Evolutionary conservation across 2,329 filamentous ascomycete genomes (phyloP).

Genomic region (Dryadomyces quercivorus): DNA sequence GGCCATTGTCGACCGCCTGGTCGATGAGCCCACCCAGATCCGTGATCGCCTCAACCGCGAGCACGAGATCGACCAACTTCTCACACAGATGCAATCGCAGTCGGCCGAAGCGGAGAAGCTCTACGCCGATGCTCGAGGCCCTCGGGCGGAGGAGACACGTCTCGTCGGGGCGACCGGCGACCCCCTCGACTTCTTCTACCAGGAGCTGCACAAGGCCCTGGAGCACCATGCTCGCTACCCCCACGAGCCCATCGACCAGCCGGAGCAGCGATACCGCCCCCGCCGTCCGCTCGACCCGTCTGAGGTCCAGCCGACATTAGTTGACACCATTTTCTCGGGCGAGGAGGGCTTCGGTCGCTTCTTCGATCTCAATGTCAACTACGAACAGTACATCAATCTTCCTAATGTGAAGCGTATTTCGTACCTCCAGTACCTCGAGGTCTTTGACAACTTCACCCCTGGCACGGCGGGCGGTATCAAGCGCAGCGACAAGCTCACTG

Average conservation of each 20-base stretch:
- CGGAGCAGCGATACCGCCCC: conserved; percentile 79
- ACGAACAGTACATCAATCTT: conserved; percentile 85
- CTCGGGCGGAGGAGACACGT: conserved; percentile 68
- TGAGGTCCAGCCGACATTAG: conserved; percentile 50
- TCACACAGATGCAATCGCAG: conserved; percentile 78
- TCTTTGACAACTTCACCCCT: conserved; percentile 75
- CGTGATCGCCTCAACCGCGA: conserved; percentile 82
- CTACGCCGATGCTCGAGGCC: conserved; percentile 67
- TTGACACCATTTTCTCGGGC: conserved; percentile 88
- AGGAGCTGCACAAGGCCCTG: conserved; percentile 67
- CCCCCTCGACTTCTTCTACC: conserved; percentile 83
- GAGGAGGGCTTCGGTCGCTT: conserved; percentile 91
- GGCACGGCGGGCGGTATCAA: conserved; percentile 59
- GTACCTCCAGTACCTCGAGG: conserved; percentile 86
- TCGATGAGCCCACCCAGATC: conserved; percentile 85
- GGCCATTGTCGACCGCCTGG: conserved; percentile 77
- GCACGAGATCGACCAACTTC: conserved; percentile 79
- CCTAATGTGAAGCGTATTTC: conserved; percentile 72
- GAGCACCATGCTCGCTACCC: conserved; percentile 85
- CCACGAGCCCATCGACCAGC: conserved; percentile 88
- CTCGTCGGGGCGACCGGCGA: conserved; percentile 60
- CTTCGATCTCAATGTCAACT: conserved; percentile 72
- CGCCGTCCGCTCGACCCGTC: conserved; percentile 49
- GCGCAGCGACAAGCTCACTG: conserved; percentile 74
- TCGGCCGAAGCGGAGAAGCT: conserved; percentile 69